phyloP scores from a whole-genome alignment of 257 asterid genomes.

The Gentiana dahurica region DNA sequence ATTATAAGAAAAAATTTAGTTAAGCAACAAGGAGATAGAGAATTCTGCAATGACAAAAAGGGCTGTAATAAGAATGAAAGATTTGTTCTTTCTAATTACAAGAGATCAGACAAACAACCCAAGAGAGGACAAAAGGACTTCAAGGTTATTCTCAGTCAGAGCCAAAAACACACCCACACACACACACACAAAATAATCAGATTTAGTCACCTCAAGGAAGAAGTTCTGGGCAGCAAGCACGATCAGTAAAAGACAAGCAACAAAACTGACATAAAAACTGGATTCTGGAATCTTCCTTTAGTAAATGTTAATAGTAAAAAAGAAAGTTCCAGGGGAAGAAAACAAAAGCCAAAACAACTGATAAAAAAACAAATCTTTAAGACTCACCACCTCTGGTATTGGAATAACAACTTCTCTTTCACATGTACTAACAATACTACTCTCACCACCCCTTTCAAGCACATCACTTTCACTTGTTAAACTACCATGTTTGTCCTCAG shows the following conservation, averaged over 20 bases:
- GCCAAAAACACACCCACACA: too few species aligned
- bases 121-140: not conserved
- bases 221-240: not conserved
- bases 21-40: too few species aligned
- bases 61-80: too few species aligned
- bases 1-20: too few species aligned
- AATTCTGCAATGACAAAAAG: too few species aligned
- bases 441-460: not conserved
- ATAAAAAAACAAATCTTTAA: conserved; percentile 6
- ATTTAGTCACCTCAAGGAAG: too few species aligned
- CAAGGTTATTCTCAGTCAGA: not conserved
- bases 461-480: conserved; percentile 4
- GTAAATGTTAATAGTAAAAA: not conserved
- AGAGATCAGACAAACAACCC: too few species aligned
- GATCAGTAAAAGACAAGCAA: conserved; percentile 1
- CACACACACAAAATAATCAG: too few species aligned
- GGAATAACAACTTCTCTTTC: conserved; percentile 25
- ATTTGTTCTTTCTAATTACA: too few species aligned
- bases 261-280: conserved; percentile 2
- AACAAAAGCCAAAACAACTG: not conserved
- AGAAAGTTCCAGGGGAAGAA: conserved; percentile 3
- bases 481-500: conserved; percentile 1
- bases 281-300: not conserved
- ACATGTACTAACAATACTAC: conserved; percentile 1
- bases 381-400: conserved; percentile 29